These are phyloP conservation scores for Toxoplasma gondii DNA, from an alignment of 169 alveolate genomes.

Conservation along the genomic window DNA sequence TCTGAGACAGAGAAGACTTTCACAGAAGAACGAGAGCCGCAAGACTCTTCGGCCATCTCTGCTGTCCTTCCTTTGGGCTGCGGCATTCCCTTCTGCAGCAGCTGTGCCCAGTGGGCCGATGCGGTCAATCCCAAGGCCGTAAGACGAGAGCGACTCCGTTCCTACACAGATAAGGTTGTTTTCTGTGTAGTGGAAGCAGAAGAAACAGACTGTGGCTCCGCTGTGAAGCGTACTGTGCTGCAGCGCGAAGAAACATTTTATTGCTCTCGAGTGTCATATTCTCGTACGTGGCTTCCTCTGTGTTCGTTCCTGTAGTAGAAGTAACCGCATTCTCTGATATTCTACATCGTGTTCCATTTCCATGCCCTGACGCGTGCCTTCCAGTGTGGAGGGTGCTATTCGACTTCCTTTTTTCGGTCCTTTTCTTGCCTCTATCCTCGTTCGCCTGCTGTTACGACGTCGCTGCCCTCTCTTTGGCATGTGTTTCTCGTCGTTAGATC, in stretches of 20 bases:
- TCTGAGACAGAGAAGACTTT: not conserved
- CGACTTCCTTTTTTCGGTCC: not conserved
- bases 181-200: too few species aligned
- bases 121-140: not conserved
- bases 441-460: not conserved
- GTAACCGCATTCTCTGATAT: too few species aligned
- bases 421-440: not conserved
- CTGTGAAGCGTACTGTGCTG: too few species aligned
- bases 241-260: not conserved
- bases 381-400: not conserved
- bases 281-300: not conserved
- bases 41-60: not conserved
- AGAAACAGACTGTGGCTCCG: too few species aligned
- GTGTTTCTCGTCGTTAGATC: not conserved
- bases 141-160: not conserved
- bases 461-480: not conserved
- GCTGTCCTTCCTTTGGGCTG: not conserved
- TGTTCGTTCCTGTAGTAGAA: not conserved
- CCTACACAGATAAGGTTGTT: not conserved
- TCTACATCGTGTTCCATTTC: not conserved
- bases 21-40: not conserved
- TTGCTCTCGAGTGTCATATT: not conserved
- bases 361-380: not conserved
- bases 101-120: slow-evolving; percentile 5
- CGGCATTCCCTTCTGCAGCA: not conserved